A percentile compares a stretch with the other conserved stretches of the same genome.
Evolutionary conservation across 177 flowering plant species (phyloP).

Genomic region (Vitis hybrid): DNA sequence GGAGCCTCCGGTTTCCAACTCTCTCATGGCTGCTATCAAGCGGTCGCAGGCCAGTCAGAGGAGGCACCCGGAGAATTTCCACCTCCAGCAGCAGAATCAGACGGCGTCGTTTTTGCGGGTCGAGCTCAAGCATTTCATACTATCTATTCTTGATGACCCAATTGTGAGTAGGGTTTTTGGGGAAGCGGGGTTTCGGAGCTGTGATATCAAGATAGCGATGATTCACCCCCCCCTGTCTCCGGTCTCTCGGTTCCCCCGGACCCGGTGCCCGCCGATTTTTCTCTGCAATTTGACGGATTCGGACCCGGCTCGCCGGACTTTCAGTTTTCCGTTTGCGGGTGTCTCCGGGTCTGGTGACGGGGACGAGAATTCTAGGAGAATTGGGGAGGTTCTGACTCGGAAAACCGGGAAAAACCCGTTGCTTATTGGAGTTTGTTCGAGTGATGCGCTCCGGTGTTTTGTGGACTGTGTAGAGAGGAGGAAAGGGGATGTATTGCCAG

Average conservation of each 20-base stretch:
- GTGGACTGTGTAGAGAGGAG: slow-evolving; percentile 11
- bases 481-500: slow-evolving; percentile 11
- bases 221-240: slow-evolving; percentile 5
- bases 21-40: slow-evolving; percentile 68
- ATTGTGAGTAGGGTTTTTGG: slow-evolving; percentile 13
- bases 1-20: slow-evolving; percentile 60
- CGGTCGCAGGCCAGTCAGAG: slow-evolving; percentile 69
- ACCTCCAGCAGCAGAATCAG: slow-evolving; percentile 32
- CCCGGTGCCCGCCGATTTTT: slow-evolving; percentile 11
- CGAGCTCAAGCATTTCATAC: slow-evolving; percentile 14
- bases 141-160: slow-evolving; percentile 13
- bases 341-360: not conserved
- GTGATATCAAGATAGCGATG: slow-evolving; percentile 8
- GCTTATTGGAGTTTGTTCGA: slow-evolving; percentile 31
- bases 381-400: slow-evolving; percentile 4
- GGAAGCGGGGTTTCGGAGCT: slow-evolving; percentile 14
- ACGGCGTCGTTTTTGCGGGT: slow-evolving; percentile 8
- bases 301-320: not conserved
- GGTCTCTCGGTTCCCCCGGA: slow-evolving; percentile 5
- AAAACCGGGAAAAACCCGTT: slow-evolving; percentile 13
- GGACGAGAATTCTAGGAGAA: slow-evolving; percentile 9
- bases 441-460: slow-evolving; percentile 24
- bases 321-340: not conserved
- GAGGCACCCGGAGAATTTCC: slow-evolving; percentile 48
- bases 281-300: not conserved